phyloP scores from a whole-genome alignment of 148 eudicot species.

The Nyssa sinensis region DNA sequence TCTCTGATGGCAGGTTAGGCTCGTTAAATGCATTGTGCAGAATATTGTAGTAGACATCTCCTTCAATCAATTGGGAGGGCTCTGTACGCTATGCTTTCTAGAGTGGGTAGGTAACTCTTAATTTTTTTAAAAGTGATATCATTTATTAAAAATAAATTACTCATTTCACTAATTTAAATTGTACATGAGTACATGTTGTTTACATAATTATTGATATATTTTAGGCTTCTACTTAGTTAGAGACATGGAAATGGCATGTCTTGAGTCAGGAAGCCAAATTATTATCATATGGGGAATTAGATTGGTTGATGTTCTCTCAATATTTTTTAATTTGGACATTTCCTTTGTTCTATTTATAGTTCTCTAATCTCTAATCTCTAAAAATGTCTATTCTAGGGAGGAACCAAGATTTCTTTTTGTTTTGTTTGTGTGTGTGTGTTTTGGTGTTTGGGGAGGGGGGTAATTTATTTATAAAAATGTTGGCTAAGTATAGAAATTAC shows the following conservation, averaged over 20 bases:
- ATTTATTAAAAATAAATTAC: neutral
- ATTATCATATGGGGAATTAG: neutral
- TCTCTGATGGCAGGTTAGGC: slow-evolving; percentile 77
- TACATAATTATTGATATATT: neutral
- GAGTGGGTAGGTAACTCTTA: slow-evolving; percentile 70
- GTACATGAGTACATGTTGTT: too few relatives aligned
- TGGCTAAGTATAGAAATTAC: neutral
- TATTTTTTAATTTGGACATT: neutral
- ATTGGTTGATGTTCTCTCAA: neutral
- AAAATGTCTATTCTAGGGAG: neutral
- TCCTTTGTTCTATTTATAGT: neutral
- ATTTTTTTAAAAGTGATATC: slow-evolving; percentile 5
- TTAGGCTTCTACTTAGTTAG: neutral
- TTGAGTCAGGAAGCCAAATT: neutral
- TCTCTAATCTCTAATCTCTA: neutral
- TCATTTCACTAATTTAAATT: neutral
- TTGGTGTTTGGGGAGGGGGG: neutral
- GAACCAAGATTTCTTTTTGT: neutral
- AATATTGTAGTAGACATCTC: slow-evolving; percentile 95
- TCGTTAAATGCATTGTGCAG: slow-evolving; percentile 93
- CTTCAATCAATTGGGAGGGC: slow-evolving; percentile 89
- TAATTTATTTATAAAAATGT: too few relatives aligned
- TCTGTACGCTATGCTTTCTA: slow-evolving; percentile 88
- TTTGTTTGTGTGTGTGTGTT: too few relatives aligned
- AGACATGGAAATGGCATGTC: neutral